phyloP scores from a whole-genome alignment of 2,329 filamentous ascomycete species.

The Colletotrichum plurivorum region DNA sequence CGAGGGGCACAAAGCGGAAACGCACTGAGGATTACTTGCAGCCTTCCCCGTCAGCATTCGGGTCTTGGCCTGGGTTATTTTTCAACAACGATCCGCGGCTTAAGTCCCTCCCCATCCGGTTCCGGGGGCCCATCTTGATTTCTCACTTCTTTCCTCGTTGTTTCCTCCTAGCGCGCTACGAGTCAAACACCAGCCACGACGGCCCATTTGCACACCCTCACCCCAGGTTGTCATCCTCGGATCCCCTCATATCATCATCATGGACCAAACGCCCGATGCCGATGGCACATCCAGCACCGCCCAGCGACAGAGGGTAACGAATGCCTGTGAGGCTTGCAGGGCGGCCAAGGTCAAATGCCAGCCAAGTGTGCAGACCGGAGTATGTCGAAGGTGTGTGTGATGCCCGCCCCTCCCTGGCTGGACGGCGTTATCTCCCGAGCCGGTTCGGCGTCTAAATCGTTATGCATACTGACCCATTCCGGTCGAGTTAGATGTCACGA shows the following conservation, averaged over 20 bases:
- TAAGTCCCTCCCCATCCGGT: slow-evolving; percentile 10
- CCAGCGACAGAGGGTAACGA: slow-evolving; percentile 42
- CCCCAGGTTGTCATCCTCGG: neutral
- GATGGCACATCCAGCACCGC: slow-evolving; percentile 10
- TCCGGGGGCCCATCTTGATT: slow-evolving; percentile 1
- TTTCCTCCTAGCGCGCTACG: neutral
- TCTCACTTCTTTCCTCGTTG: neutral
- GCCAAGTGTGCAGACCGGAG: slow-evolving; percentile 60
- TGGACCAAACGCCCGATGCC: slow-evolving; percentile 17
- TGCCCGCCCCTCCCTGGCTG: slow-evolving; percentile 4
- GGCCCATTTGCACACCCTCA: neutral
- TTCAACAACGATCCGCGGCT: neutral
- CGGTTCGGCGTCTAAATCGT: slow-evolving; percentile 31
- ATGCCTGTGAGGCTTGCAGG: slow-evolving; percentile 70
- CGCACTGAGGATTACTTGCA: no score
- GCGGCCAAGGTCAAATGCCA: slow-evolving; percentile 68
- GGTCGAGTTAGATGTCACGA: slow-evolving; percentile 61
- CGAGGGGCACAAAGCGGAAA: neutral
- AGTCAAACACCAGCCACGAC: neutral
- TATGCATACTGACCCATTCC: slow-evolving; percentile 15
- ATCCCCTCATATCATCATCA: neutral
- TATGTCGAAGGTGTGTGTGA: slow-evolving; percentile 63
- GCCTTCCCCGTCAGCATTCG: no score
- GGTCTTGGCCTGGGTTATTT: neutral
- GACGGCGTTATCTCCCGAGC: slow-evolving; percentile 20